phyloP scores from a whole-genome alignment of 371 early-diverging fungal genomes.

The Mortierella sp. region DNA sequence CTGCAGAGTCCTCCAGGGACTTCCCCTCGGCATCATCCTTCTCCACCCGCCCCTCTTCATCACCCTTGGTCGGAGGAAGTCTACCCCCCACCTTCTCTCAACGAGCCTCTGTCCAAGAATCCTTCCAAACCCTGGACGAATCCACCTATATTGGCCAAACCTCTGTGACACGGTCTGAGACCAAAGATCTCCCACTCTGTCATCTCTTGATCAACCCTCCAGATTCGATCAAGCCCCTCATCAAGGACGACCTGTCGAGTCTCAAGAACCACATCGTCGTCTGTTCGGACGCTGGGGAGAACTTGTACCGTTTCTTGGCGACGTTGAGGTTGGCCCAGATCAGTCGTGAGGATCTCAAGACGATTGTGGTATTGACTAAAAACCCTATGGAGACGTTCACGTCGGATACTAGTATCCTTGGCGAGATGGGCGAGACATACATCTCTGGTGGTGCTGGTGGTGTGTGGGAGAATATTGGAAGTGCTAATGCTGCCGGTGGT shows the following conservation, averaged over 20 bases:
- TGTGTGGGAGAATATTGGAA: neutral
- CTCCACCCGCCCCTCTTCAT: neutral
- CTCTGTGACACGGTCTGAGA: slow-evolving; percentile 44
- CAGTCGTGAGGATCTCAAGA: slow-evolving; percentile 37
- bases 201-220: slow-evolving; percentile 63
- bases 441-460: neutral
- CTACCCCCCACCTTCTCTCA: neutral
- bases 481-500: neutral
- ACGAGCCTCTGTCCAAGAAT: slow-evolving; percentile 7
- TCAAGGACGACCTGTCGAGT: slow-evolving; percentile 39
- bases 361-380: slow-evolving; percentile 46
- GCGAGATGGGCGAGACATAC: slow-evolving; percentile 7
- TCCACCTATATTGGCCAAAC: slow-evolving; percentile 54
- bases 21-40: neutral
- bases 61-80: neutral
- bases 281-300: slow-evolving; percentile 35
- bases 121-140: slow-evolving; percentile 38
- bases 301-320: slow-evolving; percentile 44
- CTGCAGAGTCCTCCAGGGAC: neutral
- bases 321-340: slow-evolving; percentile 50
- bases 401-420: slow-evolving; percentile 8
- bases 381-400: slow-evolving; percentile 29
- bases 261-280: slow-evolving; percentile 43
- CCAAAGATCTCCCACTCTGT: slow-evolving; percentile 60
- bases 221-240: slow-evolving; percentile 29